Base-by-base conservation (phyloP, 2,329 filamentous ascomycete genomes). In the Penicillium nordicum region DNA sequence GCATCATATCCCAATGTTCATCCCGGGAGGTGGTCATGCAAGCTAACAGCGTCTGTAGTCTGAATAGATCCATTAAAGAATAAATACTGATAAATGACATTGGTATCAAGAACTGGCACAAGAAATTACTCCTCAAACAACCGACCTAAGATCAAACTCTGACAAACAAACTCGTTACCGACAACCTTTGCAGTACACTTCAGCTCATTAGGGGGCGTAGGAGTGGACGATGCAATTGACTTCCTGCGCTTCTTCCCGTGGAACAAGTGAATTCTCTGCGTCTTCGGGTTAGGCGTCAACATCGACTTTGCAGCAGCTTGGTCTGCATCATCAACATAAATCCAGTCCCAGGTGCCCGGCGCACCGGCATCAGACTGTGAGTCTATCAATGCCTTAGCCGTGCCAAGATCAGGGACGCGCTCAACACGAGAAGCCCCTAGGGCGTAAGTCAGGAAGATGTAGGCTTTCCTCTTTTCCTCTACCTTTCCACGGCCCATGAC, bases 121-220 rank as follows among this genome's bases (percentile, higher is more conserved):
- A 51, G 32, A 40, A 14, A 57, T 62, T 58, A 76, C 48, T 84
- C 82, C 59, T 90, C 87, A 50, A 92, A 83, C 63, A 97, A 75
- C 58, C 86, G 84, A 0, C 92, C 93, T 49, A 96, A 72, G 61
- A 99, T 97, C 57, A 97, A 78, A 72, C 92, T 97, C 79, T 99
- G 93, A 53, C 96, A 87, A 23, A 97, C 85, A 69, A 93, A 85
- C 74, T 97, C 93, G 71, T 95, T 88, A 54, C 87, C 88, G 50
- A 96, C 82, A 43, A 94, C 82, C 60, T 82, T 83, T 37, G 92
- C 79, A 58, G 75, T 82, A 64, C 80, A 69, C 29, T 70, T 65
- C 21, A 73, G 60, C 37, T 67, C 71, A 49, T 68, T 71, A 21
- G 65, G 37, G 8, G 52, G 38, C 8, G 30, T 61, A n/a, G 63